Percentiles rank a stretch among this genome's conserved stretches.
Conservation (phyloP, 75 land plant species). For the Pinus tabuliformis region DNA sequence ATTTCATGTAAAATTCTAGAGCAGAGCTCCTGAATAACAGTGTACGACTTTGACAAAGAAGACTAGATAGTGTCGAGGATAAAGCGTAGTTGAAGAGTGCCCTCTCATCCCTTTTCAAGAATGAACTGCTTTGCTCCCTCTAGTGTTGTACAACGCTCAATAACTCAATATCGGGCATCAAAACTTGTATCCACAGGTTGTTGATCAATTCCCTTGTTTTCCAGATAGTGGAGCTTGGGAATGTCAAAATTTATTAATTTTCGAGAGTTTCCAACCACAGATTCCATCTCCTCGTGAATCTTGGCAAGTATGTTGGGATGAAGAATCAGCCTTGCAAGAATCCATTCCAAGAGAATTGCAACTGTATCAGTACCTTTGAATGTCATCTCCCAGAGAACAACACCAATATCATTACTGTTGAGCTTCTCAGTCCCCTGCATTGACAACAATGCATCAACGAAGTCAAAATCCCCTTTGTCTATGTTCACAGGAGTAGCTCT, state of each 20-base stretch:
- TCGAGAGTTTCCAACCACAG: not conserved
- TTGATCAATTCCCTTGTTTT: slow-evolving; percentile 8
- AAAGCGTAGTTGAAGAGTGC: no score
- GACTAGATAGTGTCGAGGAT: no score
- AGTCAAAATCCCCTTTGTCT: slow-evolving; percentile 31
- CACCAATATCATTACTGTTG: slow-evolving; percentile 62
- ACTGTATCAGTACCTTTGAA: not conserved
- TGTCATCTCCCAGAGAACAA: slow-evolving; percentile 78
- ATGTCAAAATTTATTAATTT: slow-evolving; percentile 13
- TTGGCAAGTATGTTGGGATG: no score
- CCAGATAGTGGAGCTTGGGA: slow-evolving; percentile 11
- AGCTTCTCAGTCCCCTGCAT: slow-evolving; percentile 38
- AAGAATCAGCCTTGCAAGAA: no score
- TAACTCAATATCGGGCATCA: no score
- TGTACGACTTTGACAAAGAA: no score
- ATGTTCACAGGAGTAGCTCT: not conserved
- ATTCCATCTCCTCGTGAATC: no score
- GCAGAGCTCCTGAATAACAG: no score
- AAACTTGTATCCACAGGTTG: no score
- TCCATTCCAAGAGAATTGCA: no score
- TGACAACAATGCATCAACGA: slow-evolving; percentile 60
- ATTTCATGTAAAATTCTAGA: no score
- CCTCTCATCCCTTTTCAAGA: no score
- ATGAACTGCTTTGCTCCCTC: not conserved
- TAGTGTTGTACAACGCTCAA: slow-evolving; percentile 34